Evolutionary conservation across 2,329 filamentous ascomycete genomes (phyloP), one percentile per base, ranked within the genome.

Genomic region (Aspergillus novofumigatus): DNA sequence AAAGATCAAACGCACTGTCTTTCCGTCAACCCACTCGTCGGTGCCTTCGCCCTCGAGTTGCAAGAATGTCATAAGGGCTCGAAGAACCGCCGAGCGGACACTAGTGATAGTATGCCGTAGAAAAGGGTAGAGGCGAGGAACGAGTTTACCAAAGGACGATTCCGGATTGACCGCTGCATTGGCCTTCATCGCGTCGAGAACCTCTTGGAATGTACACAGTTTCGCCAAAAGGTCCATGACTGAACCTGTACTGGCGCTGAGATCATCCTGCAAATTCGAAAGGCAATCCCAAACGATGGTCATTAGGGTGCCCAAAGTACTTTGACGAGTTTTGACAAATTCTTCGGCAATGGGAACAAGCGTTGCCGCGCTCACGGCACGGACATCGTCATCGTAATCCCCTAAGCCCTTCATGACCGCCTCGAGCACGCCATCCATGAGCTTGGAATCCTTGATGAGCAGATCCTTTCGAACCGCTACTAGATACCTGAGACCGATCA

Each of bases 181-280:
- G 29, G 81, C 79, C 75, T 96, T 96, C 94, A 99, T 99, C 14
- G 93, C 90, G 59, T 93, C 86, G 32, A 99, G 78, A 7, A 97
- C 93, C 76, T 96, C 86, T 0, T 90, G 90, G 78, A 97, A 99
- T 61, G 92, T 89, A 77, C 94, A 99, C 1, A 99, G 85, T 59
- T 94, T 97, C 14, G 95, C 94, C 20, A 99, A 82, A 44, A 99
- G 83, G 72, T 99, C 95, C 95, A 99, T 99, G 54, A 99, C 96
- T 56, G 92, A 95, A 50, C 94, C 94, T 9, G 95, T 99, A 72
- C 94, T 97, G 3, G 94, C 94, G 72, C 92, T 97, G 20, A 99
- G 81, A 70, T 99, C 94, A 70, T 99, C 94, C 62, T 93, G 92
- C n/a, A 99, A 80, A 70, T 96, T 95, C 3, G 93, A 96, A 25